These are phyloP conservation scores for Ashbya aceris DNA, from an alignment of 1,139 yeast genomes.

Conservation along the genomic window DNA sequence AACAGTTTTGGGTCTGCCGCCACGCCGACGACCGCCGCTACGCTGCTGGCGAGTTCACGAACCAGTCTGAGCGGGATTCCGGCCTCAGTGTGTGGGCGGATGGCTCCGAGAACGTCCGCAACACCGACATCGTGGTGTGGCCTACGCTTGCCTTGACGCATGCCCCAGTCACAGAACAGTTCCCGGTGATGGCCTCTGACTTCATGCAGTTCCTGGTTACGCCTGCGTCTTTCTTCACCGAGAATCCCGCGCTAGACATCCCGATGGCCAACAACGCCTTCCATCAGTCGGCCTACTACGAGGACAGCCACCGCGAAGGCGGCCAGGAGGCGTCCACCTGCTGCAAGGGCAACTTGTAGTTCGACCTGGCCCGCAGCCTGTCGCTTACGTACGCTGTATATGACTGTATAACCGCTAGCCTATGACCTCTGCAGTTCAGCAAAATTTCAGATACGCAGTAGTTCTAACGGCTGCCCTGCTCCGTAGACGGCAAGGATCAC, in stretches of 20 bases:
- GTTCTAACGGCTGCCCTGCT: not conserved
- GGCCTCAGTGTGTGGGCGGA: conserved; percentile 54
- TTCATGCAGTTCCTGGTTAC: conserved; percentile 56
- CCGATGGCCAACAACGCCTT: conserved; percentile 65
- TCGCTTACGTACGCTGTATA: not conserved
- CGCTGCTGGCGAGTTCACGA: conserved; percentile 59
- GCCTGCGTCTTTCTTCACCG: conserved; percentile 73
- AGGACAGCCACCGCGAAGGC: conserved; percentile 22
- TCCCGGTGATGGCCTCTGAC: conserved; percentile 92
- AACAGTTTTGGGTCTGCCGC: conserved; percentile 55
- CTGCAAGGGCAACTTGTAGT: conserved; percentile 36
- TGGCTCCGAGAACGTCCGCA: conserved; percentile 63
- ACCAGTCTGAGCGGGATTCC: conserved; percentile 46
- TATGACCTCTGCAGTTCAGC: not conserved
- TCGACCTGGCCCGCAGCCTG: not conserved
- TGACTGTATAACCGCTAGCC: not conserved
- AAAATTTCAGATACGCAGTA: too few relatives aligned
- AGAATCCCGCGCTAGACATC: conserved; percentile 74
- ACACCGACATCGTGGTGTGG: conserved; percentile 78
- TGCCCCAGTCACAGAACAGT: conserved; percentile 81
- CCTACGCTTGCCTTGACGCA: conserved; percentile 83
- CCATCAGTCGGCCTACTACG: conserved; percentile 54
- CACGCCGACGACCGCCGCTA: conserved; percentile 46
- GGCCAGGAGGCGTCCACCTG: not conserved
- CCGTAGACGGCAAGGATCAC: not conserved